phyloP scores from a whole-genome alignment of 108 stramenopile species.

The Pseudonitzschia delicatissima region DNA sequence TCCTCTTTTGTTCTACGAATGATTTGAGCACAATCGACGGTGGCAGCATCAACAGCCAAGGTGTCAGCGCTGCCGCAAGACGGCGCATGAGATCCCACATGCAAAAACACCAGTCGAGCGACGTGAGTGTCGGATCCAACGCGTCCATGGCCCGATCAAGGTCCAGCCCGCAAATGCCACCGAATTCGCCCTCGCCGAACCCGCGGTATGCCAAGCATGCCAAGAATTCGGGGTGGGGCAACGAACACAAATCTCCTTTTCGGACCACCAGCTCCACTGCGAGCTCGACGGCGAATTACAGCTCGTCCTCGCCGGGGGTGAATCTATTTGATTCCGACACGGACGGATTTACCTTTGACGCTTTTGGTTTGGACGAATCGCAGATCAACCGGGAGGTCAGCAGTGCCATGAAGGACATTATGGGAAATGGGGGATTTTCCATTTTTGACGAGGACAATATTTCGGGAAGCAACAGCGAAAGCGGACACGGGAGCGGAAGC shows the following conservation, averaged over 20 bases:
- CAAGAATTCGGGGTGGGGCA: not conserved
- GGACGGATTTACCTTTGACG: constrained; percentile 66
- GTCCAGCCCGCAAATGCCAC: not conserved
- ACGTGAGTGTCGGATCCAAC: not conserved
- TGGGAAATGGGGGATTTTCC: constrained; percentile 34
- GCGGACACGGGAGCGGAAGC: not conserved
- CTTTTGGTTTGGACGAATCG: constrained; percentile 58
- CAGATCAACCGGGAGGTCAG: constrained; percentile 70
- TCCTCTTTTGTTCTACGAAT: constrained; percentile 32
- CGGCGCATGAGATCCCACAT: constrained; percentile 16
- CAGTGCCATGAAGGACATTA: constrained; percentile 65
- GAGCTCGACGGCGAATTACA: not conserved
- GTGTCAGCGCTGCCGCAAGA: constrained; percentile 13
- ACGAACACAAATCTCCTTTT: not conserved
- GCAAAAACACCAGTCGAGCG: not conserved
- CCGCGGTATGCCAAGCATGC: not conserved
- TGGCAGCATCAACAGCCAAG: not conserved
- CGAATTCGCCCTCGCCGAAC: not conserved
- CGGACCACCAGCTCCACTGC: not conserved
- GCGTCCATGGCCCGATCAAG: not conserved
- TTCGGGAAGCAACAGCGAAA: not conserved
- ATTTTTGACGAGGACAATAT: constrained; percentile 27
- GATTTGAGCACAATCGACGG: constrained; percentile 23
- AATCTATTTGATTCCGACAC: constrained; percentile 29
- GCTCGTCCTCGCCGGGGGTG: not conserved